These are phyloP conservation scores for Nicotiana paniculata DNA, from an alignment of 257 asterid species.

Conservation along the genomic window DNA sequence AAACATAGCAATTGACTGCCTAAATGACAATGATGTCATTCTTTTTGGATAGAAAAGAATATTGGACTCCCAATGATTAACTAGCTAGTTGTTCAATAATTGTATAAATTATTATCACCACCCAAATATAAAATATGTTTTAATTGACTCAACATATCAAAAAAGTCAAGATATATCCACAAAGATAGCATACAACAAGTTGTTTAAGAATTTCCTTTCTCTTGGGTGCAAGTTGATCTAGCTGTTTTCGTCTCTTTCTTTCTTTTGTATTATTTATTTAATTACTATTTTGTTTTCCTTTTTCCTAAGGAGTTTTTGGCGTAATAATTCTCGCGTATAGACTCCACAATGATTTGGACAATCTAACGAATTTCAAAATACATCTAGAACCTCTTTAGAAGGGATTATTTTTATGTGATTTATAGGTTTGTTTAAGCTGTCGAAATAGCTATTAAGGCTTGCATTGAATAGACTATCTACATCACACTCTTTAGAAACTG, in stretches of 20 bases:
- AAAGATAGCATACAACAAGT: constrained; percentile 2
- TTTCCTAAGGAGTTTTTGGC: background rate
- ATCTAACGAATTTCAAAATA: too few relatives aligned
- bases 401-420: too few relatives aligned
- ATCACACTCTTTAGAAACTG: too few relatives aligned
- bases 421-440: too few relatives aligned
- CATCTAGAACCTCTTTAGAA: too few relatives aligned
- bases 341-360: background rate
- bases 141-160: background rate
- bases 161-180: background rate
- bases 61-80: background rate
- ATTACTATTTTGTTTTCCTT: background rate
- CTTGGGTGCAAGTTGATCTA: background rate
- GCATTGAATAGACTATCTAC: fast-evolving
- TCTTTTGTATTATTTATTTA: too few relatives aligned
- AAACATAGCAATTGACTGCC: background rate
- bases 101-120: background rate
- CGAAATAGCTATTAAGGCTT: too few relatives aligned
- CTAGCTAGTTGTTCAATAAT: background rate
- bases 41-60: background rate
- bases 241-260: too few relatives aligned
- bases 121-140: constrained; percentile 1
- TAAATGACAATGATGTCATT: background rate
- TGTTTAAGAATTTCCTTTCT: background rate
- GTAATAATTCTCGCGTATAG: background rate